Evolutionary conservation across 257 asterid genomes (phyloP).

Genomic region (Primulina tabacum): DNA sequence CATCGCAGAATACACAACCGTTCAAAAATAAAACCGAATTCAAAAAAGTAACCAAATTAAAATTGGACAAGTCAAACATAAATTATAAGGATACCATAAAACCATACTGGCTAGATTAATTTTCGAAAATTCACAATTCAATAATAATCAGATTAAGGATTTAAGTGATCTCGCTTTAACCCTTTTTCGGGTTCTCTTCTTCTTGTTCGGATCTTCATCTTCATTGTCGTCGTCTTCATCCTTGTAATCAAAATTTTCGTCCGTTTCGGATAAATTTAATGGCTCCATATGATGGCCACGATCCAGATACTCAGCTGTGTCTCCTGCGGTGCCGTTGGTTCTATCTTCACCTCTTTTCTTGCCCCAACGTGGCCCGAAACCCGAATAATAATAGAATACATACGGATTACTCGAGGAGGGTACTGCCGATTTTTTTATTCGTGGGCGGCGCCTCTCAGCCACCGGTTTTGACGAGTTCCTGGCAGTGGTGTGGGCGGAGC

Average conservation of each 20-base stretch:
- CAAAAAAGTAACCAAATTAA: not conserved
- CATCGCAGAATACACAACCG: not conserved
- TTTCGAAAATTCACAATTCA: too few relatives aligned
- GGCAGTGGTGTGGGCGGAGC: not conserved
- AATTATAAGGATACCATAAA: too few relatives aligned
- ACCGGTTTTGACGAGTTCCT: constrained; percentile 28
- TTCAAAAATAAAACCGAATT: not conserved
- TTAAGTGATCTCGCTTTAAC: constrained; percentile 70
- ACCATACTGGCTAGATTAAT: not conserved
- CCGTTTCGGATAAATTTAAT: constrained; percentile 1
- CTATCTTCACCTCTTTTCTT: constrained; percentile 43
- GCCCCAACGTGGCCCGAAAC: constrained; percentile 78
- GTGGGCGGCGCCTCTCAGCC: constrained; percentile 29
- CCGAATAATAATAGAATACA: constrained; percentile 66
- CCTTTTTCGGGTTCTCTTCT: constrained; percentile 56
- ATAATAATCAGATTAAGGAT: constrained; percentile 56
- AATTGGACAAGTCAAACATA: not conserved
- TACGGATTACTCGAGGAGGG: constrained; percentile 35
- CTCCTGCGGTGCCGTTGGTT: not conserved
- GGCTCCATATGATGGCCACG: constrained; percentile 1
- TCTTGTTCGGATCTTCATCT: constrained; percentile 13
- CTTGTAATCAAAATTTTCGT: constrained; percentile 25
- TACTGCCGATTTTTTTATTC: constrained; percentile 31
- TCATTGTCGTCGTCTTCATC: constrained; percentile 29
- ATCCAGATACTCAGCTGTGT: not conserved